Conservation (phyloP, 169 alveolate genomes). For the Plasmodium coatneyi region DNA sequence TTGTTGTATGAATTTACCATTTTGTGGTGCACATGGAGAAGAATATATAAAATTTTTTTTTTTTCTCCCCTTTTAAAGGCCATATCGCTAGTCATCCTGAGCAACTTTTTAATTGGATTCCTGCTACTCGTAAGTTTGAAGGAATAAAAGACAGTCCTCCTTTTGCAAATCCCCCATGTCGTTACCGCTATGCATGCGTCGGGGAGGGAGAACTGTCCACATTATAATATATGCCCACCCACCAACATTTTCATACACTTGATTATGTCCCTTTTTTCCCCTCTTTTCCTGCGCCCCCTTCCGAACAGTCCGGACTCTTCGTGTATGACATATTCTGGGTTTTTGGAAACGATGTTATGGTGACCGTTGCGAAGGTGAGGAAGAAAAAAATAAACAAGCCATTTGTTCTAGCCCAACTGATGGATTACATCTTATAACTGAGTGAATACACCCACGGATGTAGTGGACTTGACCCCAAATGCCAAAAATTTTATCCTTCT, state of each 20-base stretch:
- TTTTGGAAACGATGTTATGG: constrained; percentile 96
- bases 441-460: background rate
- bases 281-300: background rate
- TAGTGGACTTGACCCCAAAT: background rate
- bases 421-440: background rate
- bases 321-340: constrained; percentile 96
- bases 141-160: background rate
- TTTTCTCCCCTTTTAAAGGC: constrained; percentile 22
- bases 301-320: constrained; percentile 85
- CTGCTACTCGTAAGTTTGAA: constrained; percentile 27
- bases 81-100: constrained; percentile 60
- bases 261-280: background rate
- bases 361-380: constrained; percentile 91
- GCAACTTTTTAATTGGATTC: constrained; percentile 71
- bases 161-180: background rate
- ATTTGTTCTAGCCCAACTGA: background rate
- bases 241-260: background rate
- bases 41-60: background rate
- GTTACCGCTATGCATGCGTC: background rate
- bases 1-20: background rate
- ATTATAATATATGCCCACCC: background rate
- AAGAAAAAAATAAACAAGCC: background rate
- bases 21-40: background rate
- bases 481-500: background rate
- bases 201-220: background rate